phyloP scores from a whole-genome alignment of 306 rosid species.

The Carpinus fangiana region DNA sequence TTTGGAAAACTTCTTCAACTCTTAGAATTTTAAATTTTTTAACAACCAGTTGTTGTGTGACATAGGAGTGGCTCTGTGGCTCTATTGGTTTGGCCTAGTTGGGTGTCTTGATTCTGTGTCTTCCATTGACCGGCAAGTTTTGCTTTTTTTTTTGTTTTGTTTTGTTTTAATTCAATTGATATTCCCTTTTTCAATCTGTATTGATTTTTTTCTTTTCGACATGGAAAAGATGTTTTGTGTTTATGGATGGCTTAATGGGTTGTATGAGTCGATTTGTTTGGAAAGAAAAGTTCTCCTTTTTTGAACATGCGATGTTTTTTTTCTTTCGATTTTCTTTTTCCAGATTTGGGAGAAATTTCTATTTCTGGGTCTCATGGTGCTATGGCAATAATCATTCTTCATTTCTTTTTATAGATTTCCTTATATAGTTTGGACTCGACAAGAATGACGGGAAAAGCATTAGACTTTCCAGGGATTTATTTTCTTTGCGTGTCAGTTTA shows the following conservation, averaged over 20 bases:
- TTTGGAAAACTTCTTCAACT: neutral
- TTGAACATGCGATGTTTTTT: neutral
- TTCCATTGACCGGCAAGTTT: neutral
- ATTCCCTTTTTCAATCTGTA: neutral
- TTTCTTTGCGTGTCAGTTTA: neutral
- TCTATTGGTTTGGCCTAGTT: no score
- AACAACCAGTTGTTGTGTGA: neutral
- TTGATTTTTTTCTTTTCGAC: neutral
- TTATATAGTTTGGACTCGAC: neutral
- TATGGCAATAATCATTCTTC: neutral
- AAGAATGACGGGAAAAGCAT: neutral
- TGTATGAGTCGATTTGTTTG: neutral
- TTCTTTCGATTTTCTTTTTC: slow-evolving; percentile 1
- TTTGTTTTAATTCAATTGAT: neutral
- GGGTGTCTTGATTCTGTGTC: no score
- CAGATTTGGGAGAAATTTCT: slow-evolving; percentile 29
- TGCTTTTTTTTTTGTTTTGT: no score
- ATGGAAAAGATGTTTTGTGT: neutral
- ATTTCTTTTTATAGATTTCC: slow-evolving; percentile 11
- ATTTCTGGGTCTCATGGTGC: slow-evolving; percentile 17
- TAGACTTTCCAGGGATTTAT: neutral
- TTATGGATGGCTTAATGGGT: neutral
- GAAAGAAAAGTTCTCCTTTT: neutral
- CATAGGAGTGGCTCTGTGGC: no score
- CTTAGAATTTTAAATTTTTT: neutral